phyloP scores from a whole-genome alignment of 768 basidiomycete genomes.

The Calocybe cyanea region DNA sequence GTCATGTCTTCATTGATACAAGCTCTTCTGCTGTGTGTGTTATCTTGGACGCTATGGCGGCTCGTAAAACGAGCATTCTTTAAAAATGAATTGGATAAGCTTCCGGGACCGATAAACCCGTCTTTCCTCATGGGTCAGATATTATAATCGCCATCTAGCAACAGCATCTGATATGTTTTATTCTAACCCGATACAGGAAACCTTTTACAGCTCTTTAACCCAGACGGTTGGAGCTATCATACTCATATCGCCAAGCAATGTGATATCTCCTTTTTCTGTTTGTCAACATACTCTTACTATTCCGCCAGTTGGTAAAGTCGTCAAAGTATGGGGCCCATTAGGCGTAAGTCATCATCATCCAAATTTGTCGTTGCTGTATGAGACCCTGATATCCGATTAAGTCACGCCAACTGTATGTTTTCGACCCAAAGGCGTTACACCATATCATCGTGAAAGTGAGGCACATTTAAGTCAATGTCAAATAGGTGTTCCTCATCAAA shows the following conservation, averaged over 20 bases:
- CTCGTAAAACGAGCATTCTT: not conserved
- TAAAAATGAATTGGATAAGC: conserved; percentile 5
- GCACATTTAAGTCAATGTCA: too few relatives aligned
- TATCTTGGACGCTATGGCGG: conserved; percentile 5
- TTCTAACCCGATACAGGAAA: too few relatives aligned
- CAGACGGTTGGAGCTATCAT: conserved; percentile 9
- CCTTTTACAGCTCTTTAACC: conserved; percentile 10
- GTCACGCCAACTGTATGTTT: conserved; percentile 9
- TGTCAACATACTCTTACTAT: not conserved
- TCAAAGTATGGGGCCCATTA: conserved; percentile 6
- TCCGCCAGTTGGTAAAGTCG: conserved; percentile 7
- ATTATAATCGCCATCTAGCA: not conserved
- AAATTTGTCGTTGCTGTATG: not conserved
- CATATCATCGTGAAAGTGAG: conserved; percentile 14
- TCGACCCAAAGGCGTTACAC: conserved; percentile 15
- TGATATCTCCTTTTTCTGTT: not conserved
- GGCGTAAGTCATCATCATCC: conserved; percentile 5
- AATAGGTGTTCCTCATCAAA: not conserved
- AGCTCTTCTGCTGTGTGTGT: not conserved
- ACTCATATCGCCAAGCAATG: conserved; percentile 8
- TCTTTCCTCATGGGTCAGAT: not conserved
- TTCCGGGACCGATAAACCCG: not conserved
- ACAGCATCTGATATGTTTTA: not conserved
- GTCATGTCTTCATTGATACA: not conserved
- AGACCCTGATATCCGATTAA: not conserved